phyloP scores from a whole-genome alignment of 2,329 filamentous ascomycete genomes.

The Bipolaris cookei region DNA sequence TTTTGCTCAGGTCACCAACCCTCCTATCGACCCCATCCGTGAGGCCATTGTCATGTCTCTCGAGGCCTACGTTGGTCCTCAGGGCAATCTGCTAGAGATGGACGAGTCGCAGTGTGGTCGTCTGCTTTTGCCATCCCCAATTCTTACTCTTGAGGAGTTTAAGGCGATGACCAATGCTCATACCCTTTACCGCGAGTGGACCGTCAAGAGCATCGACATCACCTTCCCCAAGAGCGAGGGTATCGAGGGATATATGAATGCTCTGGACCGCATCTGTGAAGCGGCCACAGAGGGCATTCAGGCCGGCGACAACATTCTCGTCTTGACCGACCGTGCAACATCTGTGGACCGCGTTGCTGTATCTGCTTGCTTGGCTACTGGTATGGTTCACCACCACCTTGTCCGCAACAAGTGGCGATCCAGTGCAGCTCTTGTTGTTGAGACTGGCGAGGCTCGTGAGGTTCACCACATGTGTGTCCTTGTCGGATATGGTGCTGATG shows the following conservation, averaged over 20 bases:
- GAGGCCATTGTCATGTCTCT: conserved; percentile 98
- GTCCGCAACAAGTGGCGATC: conserved; percentile 96
- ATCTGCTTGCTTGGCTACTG: conserved; percentile 84
- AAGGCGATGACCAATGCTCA: conserved; percentile 83
- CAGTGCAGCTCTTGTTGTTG: conserved; percentile 82
- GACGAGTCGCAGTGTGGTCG: conserved; percentile 86
- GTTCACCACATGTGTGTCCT: conserved; percentile 99
- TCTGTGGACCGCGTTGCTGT: conserved; percentile 82
- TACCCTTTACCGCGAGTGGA: conserved; percentile 77
- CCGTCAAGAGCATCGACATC: conserved; percentile 86
- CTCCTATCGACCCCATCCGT: conserved; percentile 94
- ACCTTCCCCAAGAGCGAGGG: conserved; percentile 90
- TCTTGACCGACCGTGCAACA: conserved; percentile 87
- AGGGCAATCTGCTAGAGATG: conserved; percentile 95
- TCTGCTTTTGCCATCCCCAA: conserved; percentile 83
- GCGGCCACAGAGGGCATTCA: conserved; percentile 84
- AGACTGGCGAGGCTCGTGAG: conserved; percentile 94
- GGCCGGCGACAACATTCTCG: conserved; percentile 80
- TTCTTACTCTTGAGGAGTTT: conserved; percentile 89
- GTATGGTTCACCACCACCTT: conserved; percentile 93
- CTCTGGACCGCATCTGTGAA: conserved; percentile 86
- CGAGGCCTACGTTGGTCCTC: conserved; percentile 93
- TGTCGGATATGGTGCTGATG: conserved; percentile 92
- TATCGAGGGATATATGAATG: conserved; percentile 80
- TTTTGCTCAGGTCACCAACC: conserved; percentile 97